Evolutionary conservation across 2,329 filamentous ascomycete genomes (phyloP).

Genomic region (Aspergillus sp.): DNA sequence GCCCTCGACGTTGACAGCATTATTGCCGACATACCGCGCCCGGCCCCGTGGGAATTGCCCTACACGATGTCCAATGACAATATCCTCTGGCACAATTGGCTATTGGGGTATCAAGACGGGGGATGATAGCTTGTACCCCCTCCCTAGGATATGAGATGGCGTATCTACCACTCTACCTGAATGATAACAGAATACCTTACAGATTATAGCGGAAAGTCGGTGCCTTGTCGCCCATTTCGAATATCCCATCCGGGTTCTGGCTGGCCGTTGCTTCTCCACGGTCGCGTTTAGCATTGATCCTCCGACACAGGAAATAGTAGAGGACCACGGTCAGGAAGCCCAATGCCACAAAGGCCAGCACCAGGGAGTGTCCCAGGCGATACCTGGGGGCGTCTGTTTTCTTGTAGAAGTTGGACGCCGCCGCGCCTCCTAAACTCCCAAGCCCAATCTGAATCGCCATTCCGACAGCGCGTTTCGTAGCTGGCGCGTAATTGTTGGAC

Average conservation of each 20-base stretch:
- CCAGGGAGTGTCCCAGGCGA: slow-evolving; percentile 13
- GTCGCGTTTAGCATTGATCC: slow-evolving; percentile 8
- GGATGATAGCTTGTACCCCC: too few species aligned
- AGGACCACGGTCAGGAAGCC: slow-evolving; percentile 6
- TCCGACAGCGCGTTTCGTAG: slow-evolving; percentile 56
- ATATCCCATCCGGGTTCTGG: slow-evolving; percentile 6
- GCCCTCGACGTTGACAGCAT: neutral
- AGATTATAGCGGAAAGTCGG: slow-evolving; percentile 3
- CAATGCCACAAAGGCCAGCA: slow-evolving; percentile 10
- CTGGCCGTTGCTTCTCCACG: neutral
- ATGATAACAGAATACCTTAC: neutral
- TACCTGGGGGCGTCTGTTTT: slow-evolving; percentile 13
- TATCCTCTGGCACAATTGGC: neutral
- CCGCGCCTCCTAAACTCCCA: slow-evolving; percentile 48
- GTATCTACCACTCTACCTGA: too few species aligned
- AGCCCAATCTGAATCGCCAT: slow-evolving; percentile 65
- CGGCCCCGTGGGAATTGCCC: neutral
- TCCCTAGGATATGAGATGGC: too few species aligned
- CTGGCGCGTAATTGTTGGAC: slow-evolving; percentile 59
- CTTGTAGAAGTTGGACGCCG: slow-evolving; percentile 18
- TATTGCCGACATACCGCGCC: neutral
- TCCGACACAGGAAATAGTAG: slow-evolving; percentile 12
- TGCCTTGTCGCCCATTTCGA: slow-evolving; percentile 14
- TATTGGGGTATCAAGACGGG: neutral
- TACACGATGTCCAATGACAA: neutral